phyloP scores from a whole-genome alignment of 768 basidiomycete species.

The Trametes gibbosa region DNA sequence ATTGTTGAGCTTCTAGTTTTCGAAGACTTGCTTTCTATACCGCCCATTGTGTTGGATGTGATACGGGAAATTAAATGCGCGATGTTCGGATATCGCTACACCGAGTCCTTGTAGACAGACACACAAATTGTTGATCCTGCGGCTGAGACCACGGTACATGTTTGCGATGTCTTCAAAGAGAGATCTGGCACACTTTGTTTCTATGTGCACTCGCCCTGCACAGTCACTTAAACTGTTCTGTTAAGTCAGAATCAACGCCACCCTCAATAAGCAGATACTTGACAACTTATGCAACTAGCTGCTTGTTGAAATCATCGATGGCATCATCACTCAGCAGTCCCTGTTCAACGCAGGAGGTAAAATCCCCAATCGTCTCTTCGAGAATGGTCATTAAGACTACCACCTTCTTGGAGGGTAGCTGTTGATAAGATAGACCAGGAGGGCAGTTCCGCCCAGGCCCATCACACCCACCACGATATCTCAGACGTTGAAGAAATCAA shows the following conservation, averaged over 20 bases:
- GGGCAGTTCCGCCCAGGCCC: background rate
- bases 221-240: background rate
- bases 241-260: background rate
- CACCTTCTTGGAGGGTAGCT: background rate
- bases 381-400: background rate
- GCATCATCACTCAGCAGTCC: background rate
- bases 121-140: background rate
- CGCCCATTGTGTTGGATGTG: background rate
- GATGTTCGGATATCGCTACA: background rate
- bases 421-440: background rate
- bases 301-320: background rate
- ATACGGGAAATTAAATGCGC: background rate
- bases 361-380: background rate
- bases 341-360: background rate
- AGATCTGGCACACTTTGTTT: background rate
- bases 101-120: background rate
- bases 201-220: background rate
- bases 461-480: background rate
- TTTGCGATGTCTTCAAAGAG: background rate
- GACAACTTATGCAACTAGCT: background rate
- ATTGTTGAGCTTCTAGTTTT: too few relatives aligned
- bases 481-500: background rate
- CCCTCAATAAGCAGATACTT: background rate
- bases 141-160: background rate
- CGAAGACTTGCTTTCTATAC: background rate